Base-by-base conservation (phyloP, 129 eudicot species). In the Centella asiatica region DNA sequence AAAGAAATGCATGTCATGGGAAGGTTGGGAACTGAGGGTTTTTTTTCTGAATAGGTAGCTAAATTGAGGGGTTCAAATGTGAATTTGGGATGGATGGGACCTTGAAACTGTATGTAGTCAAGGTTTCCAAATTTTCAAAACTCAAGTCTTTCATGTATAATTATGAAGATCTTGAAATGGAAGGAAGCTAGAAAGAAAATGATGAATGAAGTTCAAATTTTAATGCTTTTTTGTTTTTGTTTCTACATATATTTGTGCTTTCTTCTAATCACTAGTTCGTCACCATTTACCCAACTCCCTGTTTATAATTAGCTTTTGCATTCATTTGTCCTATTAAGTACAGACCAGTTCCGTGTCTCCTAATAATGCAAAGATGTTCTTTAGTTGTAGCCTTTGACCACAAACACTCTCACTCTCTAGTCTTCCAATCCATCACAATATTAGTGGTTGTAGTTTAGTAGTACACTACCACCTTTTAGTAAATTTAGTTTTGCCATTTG, bases 41-140 rank as follows among this genome's bases (percentile, higher is more conserved):
- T 3, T 18, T 42, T 42, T 44, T 44, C 47, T 44, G 47, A 44
- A 44, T 11, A 0, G 47, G 0, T 44, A n/a, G 14, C 19, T 15
- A 15, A 44, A 29, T 9, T n/a, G 39, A 60, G 62, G 31, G 82
- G 72, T 19, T 53, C 44, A 51, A 60, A 55, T 60, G 73, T 18
- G 60, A 39, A 76, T 37, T 59, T 48, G 25, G 44, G 68, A 19
- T 56, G 78, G 70, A n/a, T 65, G 61, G 69, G 64, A 62, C 68
- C 62, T 39, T 20, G 9, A 51, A 50, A 51, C 27, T 51, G 37
- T 34, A 37, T 47, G 45, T 47, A 7, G 33, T 64, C 60, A 67
- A 69, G 77, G 64, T 52, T 72, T 63, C 59, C 50, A 58, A 54
- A 76, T 72, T 59, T 74, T 65, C 72, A 59, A 62, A 10, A 74